Evolutionary conservation across 108 stramenopile species (phyloP).

Genomic region (Nitzschia putrida): DNA sequence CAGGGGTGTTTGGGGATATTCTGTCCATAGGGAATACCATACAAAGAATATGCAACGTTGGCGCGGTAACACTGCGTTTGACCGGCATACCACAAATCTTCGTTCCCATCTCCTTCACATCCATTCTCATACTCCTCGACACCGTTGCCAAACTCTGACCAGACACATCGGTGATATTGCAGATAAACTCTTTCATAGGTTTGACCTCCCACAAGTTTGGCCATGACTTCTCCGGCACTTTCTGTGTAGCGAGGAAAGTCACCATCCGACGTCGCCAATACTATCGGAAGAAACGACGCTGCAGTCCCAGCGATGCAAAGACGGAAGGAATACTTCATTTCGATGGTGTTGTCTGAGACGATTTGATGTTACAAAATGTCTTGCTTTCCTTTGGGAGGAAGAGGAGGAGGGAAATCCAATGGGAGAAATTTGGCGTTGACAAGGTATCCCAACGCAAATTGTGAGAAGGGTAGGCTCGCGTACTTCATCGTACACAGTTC

Average conservation of each 20-base stretch:
- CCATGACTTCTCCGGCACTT: background rate
- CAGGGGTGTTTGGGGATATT: conserved; percentile 15
- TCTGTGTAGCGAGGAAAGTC: background rate
- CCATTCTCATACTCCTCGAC: conserved; percentile 20
- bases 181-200: conserved; percentile 44
- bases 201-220: conserved; percentile 6
- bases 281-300: background rate
- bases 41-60: conserved; percentile 61
- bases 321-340: too few species aligned
- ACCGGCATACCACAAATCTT: conserved; percentile 51
- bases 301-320: too few species aligned
- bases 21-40: conserved; percentile 40
- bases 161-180: conserved; percentile 46
- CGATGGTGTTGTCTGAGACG: too few species aligned
- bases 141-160: conserved; percentile 22
- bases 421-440: too few species aligned
- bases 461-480: too few species aligned
- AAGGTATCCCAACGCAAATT: too few species aligned
- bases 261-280: background rate
- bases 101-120: conserved; percentile 20
- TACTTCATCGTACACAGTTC: too few species aligned
- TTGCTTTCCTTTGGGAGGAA: too few species aligned
- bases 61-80: conserved; percentile 51
- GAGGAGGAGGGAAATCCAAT: too few species aligned
- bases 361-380: too few species aligned